Conservation (phyloP, 805 yeast species). For the Myxozyma melibiosi region DNA sequence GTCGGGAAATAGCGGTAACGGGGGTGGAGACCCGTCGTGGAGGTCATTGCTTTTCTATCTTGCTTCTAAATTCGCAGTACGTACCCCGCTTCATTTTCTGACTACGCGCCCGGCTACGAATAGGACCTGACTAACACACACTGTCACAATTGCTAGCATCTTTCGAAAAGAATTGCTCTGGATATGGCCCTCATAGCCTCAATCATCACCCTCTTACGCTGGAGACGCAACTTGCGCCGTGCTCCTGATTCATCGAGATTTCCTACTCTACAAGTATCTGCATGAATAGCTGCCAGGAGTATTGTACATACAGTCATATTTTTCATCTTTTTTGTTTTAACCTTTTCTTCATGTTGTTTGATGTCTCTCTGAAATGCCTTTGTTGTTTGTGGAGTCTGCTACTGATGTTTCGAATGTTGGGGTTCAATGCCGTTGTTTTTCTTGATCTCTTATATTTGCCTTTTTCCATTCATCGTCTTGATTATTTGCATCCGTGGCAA, state of each 20-base stretch:
- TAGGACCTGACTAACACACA: not conserved
- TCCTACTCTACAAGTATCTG: no score
- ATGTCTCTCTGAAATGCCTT: no score
- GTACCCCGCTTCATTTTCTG: not conserved
- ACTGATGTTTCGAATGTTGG: no score
- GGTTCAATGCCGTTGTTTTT: no score
- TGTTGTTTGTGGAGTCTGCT: no score
- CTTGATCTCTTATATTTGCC: no score
- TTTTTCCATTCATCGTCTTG: no score
- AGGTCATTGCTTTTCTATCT: not conserved
- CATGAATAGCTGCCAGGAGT: no score
- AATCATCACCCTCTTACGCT: constrained; percentile 9
- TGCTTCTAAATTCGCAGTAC: not conserved
- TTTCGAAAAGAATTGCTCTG: constrained; percentile 4
- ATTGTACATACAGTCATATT: not conserved
- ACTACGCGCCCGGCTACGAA: no score
- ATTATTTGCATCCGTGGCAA: no score
- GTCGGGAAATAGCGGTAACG: not conserved
- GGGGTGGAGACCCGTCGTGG: not conserved
- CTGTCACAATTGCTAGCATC: not conserved
- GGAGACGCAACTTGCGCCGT: constrained; percentile 9
- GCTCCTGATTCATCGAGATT: not conserved
- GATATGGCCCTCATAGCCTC: constrained; percentile 3
- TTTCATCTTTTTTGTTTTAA: no score
- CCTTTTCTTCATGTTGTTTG: no score